phyloP scores from a whole-genome alignment of 345 rosid genomes.

The Sisymbrium irio region DNA sequence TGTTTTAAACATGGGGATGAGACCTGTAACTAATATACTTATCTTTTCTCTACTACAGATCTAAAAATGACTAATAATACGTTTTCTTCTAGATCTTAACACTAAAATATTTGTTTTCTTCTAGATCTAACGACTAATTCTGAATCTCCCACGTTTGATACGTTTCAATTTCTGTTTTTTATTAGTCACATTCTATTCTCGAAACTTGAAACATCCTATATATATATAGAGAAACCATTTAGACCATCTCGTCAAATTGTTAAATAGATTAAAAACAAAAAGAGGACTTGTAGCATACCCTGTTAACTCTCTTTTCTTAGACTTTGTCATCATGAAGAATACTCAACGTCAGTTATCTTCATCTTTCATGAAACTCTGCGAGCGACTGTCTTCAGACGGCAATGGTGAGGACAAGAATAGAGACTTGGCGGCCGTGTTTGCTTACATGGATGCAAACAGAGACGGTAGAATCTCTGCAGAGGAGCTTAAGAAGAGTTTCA shows the following conservation, averaged over 20 bases:
- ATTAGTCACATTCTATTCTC: background rate
- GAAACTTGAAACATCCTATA: background rate
- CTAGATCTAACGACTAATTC: slow-evolving; percentile 15
- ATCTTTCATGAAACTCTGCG: slow-evolving; percentile 29
- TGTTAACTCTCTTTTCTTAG: background rate
- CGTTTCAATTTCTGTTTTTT: slow-evolving; percentile 2
- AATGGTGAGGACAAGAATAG: slow-evolving; percentile 9
- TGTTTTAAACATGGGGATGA: slow-evolving; percentile 26
- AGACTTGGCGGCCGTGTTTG: slow-evolving; percentile 44
- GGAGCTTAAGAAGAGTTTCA: slow-evolving; percentile 54
- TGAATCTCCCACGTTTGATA: slow-evolving; percentile 27
- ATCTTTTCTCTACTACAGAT: slow-evolving; percentile 8
- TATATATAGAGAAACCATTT: slow-evolving; percentile 7
- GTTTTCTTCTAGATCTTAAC: slow-evolving; percentile 11
- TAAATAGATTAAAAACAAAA: background rate
- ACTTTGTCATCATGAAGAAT: slow-evolving; percentile 14
- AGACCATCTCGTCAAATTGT: slow-evolving; percentile 18
- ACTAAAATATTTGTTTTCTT: slow-evolving; percentile 5
- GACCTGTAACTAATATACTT: slow-evolving; percentile 2
- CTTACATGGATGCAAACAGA: slow-evolving; percentile 53
- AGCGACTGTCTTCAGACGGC: background rate
- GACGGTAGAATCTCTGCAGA: slow-evolving; percentile 59
- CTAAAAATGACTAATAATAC: slow-evolving; percentile 5
- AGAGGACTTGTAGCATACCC: background rate
- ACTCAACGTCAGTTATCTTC: slow-evolving; percentile 32